Base-by-base conservation (phyloP, 1,284 basidiomycete genomes). In the Papiliotrema nemorosa region DNA sequence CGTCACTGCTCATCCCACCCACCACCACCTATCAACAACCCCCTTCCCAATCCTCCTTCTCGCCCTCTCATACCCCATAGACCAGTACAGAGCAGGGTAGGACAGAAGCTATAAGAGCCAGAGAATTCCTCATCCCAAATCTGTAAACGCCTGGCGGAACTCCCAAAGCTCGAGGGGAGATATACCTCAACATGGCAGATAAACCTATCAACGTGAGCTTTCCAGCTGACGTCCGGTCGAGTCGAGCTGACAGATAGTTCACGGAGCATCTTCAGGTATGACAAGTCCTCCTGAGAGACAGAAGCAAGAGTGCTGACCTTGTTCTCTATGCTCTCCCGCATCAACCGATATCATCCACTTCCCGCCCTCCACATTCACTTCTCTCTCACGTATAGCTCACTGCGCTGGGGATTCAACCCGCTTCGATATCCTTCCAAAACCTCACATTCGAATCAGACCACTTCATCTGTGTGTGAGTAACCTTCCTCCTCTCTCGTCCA, bases 391-490 rank as follows among this genome's bases (percentile, higher is more conserved):
- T 24, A 40, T 34, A 98, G 80, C 87, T 99, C 70, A 93, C 93
- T 29, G 91, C 90, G 72, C 80, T 98, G 62, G 94, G 93, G 63
- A 83, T 99, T 62, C 91, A 97, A 76, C 92, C 94, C 47, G 85
- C 88, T 57, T 94, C 90, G 58, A 98, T 98, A 72, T 92, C 90
- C 33, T 98, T 98, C 79, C 92, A 97, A 82, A 91, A 86, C 38
- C 79, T 97, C 64, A 97, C 93, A 7, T 81, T 97, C 64, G 92
- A 97, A 78, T 94, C 90, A 60, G 94, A 98, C 80, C 88, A 88
- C 75, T 98, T 90, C 76, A 96, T 97, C 66, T 97, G 81, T 70
- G 78, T 81, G 50, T 77, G 73, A 57, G 80, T 79, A 44, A 49
- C 55, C 16, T 24, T 43, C 16, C n/a, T n/a, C n/a, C n/a, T n/a